Evolutionary conservation across 306 rosid genomes (phyloP), one percentile per base, ranked within the genome.

Genomic region (Canavalia gladiata): DNA sequence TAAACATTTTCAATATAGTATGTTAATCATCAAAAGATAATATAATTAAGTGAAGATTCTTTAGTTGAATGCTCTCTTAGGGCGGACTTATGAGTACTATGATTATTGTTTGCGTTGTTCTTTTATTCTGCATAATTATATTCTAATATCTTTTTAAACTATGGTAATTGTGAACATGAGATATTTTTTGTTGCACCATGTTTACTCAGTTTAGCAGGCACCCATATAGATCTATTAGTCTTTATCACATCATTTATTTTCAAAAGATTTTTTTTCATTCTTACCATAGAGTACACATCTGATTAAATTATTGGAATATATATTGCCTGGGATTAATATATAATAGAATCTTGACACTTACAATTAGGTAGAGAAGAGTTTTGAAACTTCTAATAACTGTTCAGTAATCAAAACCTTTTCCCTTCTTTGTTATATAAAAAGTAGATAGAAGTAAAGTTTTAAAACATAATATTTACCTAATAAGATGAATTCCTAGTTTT

Each of bases 301-400:
- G 50, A 7, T 45, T 8, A 45, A 45, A 45, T 45, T 45, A 45
- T 45, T 45, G 50, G 50, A 45, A 45, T 6, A 45, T 45, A 1
- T 8, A 6, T 45, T 18, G 25, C 25, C 25, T 18, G 50, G 7
- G 1, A 45, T 45, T 45, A 45, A 45, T 45, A 7, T 42, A 52
- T 50, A 12, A 5, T 68, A 35, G 76, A 52, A 72, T 54, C 28
- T 4, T 54, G 11, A 37, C 18, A 72, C 8, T 30, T 25, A 54
- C 46, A 50, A 70, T 18, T 13, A 7, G 31, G 13, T 33, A 13
- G 46, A 71, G 42, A 35, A 72, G 30, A 46, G 28, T 30, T 42
- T 67, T 43, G 55, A 67, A 67, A 45, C 55, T 43, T 67, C 55
- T 43, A 43, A 67, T 67, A 67, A 67, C 8, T 67, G 35, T 28